A percentile compares a stretch with the other conserved stretches of the same genome.
Conservation (phyloP, 2,329 filamentous ascomycete species). For the Phaeosphaeriaceae sp. region DNA sequence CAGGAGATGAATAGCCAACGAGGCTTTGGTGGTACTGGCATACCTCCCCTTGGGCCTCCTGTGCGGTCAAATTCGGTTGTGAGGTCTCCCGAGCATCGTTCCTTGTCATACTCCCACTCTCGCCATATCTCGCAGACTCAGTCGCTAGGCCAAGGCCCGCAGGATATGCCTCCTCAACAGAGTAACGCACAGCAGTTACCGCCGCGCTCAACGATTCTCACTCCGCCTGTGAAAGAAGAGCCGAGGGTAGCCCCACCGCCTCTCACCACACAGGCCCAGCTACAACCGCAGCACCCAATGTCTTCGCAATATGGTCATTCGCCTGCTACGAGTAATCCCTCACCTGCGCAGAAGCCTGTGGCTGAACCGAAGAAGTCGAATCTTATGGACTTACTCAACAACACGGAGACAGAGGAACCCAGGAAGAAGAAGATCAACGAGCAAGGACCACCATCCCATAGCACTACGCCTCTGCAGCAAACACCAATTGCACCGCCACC, state of each 20-base stretch:
- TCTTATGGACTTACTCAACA: slow-evolving; percentile 48
- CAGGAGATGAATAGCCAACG: slow-evolving; percentile 39
- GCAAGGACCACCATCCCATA: slow-evolving; percentile 42
- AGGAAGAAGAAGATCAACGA: slow-evolving; percentile 43
- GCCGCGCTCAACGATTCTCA: slow-evolving; percentile 30
- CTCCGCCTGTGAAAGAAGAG: slow-evolving; percentile 46
- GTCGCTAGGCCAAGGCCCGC: slow-evolving; percentile 24
- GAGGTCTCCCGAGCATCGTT: slow-evolving; percentile 41
- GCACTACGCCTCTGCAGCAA: slow-evolving; percentile 44
- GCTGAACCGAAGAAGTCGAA: slow-evolving; percentile 47
- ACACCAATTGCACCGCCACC: slow-evolving; percentile 42
- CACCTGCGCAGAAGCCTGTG: slow-evolving; percentile 33
- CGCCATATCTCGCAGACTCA: slow-evolving; percentile 35
- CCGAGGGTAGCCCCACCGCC: slow-evolving; percentile 34
- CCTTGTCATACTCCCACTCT: slow-evolving; percentile 37
- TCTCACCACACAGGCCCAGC: slow-evolving; percentile 25
- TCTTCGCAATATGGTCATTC: slow-evolving; percentile 23
- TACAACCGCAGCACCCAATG: slow-evolving; percentile 24
- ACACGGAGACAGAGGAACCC: slow-evolving; percentile 46
- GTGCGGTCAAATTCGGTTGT: slow-evolving; percentile 33
- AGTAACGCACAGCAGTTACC: slow-evolving; percentile 23
- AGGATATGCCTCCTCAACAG: slow-evolving; percentile 28
- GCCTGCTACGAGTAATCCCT: slow-evolving; percentile 23
- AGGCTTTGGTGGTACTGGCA: slow-evolving; percentile 28
- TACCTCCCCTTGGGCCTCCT: slow-evolving; percentile 29